Conservation (phyloP, 2,329 filamentous ascomycete genomes). For the Penicillium griseofulvum region DNA sequence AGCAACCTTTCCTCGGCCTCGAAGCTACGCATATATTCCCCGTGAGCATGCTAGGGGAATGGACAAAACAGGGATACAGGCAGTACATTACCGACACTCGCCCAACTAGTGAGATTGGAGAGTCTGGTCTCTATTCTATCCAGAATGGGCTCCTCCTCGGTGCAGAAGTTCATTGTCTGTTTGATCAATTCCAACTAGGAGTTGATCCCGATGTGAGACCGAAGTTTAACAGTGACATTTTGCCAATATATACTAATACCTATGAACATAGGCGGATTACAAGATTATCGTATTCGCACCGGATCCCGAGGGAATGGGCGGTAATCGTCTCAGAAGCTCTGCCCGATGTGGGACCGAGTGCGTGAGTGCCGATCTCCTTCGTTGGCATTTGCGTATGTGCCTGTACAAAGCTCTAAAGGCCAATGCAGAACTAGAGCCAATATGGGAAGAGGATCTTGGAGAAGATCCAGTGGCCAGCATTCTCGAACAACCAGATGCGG, state of each 20-base stretch:
- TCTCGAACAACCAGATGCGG: slow-evolving; percentile 54
- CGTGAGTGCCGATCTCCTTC: slow-evolving; percentile 19
- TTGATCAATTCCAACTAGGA: neutral
- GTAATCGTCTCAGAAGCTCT: neutral
- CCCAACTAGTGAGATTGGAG: neutral
- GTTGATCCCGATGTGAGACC: neutral
- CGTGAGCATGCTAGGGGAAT: neutral
- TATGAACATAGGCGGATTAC: neutral
- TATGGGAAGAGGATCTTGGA: slow-evolving; percentile 22
- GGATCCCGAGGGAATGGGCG: neutral
- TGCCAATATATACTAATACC: neutral
- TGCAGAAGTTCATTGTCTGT: neutral
- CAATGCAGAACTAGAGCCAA: slow-evolving; percentile 4
- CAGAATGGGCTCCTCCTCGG: slow-evolving; percentile 1
- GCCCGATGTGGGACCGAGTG: neutral
- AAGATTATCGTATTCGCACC: slow-evolving; percentile 1
- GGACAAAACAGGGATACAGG: neutral
- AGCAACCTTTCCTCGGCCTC: neutral
- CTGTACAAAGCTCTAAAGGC: slow-evolving; percentile 19
- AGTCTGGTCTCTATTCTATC: neutral
- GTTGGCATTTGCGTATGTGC: slow-evolving; percentile 22
- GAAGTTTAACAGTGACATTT: neutral
- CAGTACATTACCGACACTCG: neutral
- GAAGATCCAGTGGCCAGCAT: slow-evolving; percentile 28
- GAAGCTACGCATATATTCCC: neutral